Evolutionary conservation across 495 filamentous ascomycete genomes (phyloP).

Genomic region (Trichocladium antarcticum): DNA sequence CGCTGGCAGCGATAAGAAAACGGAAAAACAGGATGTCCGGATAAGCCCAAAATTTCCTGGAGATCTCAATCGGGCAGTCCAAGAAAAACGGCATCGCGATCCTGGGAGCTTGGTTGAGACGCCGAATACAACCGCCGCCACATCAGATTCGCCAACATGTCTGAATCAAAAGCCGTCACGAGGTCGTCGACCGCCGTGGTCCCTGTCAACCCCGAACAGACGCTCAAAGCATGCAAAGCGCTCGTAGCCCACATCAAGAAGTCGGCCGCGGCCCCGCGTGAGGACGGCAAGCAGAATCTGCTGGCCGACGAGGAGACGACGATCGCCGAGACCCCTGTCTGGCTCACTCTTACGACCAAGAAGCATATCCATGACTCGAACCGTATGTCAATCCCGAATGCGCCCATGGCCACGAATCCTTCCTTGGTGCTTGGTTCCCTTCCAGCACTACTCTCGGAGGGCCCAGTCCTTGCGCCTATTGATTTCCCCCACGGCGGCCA

Average conservation of each 20-base stretch:
- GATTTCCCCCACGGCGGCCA: too few species aligned
- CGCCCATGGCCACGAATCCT: too few species aligned
- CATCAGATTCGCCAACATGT: constrained; percentile 13
- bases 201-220: constrained; percentile 46
- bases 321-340: constrained; percentile 48
- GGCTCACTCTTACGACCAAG: constrained; percentile 82
- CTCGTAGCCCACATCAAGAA: constrained; percentile 70
- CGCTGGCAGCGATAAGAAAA: constrained; percentile 16
- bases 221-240: constrained; percentile 67
- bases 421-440: too few species aligned
- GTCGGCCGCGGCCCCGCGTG: constrained; percentile 43
- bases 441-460: too few species aligned
- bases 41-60: constrained; percentile 22
- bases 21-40: constrained; percentile 8
- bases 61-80: background rate
- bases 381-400: constrained; percentile 4
- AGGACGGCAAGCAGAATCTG: constrained; percentile 58
- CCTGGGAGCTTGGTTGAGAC: background rate
- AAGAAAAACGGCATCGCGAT: constrained; percentile 3
- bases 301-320: constrained; percentile 50
- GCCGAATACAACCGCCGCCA: constrained; percentile 1
- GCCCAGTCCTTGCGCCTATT: too few species aligned
- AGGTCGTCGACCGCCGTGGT: constrained; percentile 24
- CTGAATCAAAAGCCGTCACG: constrained; percentile 18
- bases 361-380: constrained; percentile 45